These are phyloP conservation scores for Debaryomycetaceae sp. DNA, from an alignment of 1,139 yeast species.

Conservation along the genomic window DNA sequence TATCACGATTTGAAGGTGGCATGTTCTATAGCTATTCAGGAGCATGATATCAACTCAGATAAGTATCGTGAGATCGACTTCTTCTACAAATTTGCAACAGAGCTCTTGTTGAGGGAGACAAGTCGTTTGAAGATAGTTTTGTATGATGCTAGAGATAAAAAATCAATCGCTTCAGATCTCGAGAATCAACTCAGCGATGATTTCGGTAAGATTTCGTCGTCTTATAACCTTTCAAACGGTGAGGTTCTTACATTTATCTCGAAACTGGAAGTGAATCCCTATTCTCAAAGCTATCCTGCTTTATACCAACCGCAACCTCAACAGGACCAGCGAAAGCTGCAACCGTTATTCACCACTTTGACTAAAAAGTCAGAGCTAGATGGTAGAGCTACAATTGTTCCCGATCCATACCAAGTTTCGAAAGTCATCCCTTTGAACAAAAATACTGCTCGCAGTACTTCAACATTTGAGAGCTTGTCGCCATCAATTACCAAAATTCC, in stretches of 20 bases:
- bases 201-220: slow-evolving; percentile 61
- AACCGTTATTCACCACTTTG: slow-evolving; percentile 69
- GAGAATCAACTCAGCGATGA: slow-evolving; percentile 44
- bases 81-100: slow-evolving; percentile 68
- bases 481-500: slow-evolving; percentile 50
- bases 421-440: slow-evolving; percentile 54
- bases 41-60: slow-evolving; percentile 52
- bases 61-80: slow-evolving; percentile 59
- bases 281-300: slow-evolving; percentile 13
- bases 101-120: slow-evolving; percentile 69
- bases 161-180: slow-evolving; percentile 20
- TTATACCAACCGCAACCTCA: slow-evolving; percentile 21
- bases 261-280: slow-evolving; percentile 26
- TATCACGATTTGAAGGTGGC: slow-evolving; percentile 76
- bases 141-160: slow-evolving; percentile 19
- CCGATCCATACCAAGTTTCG: slow-evolving; percentile 55
- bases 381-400: slow-evolving; percentile 56
- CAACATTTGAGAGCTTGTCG: slow-evolving; percentile 52
- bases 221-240: slow-evolving; percentile 56
- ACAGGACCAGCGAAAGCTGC: slow-evolving; percentile 28
- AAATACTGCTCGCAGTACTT: slow-evolving; percentile 19
- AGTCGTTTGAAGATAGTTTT: slow-evolving; percentile 33
- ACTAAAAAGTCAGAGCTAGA: slow-evolving; percentile 65
- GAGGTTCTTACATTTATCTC: slow-evolving; percentile 51
- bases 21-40: slow-evolving; percentile 47